Base-by-base conservation (phyloP, 2,329 filamentous ascomycete genomes). In the Aspergillus luchuensis region DNA sequence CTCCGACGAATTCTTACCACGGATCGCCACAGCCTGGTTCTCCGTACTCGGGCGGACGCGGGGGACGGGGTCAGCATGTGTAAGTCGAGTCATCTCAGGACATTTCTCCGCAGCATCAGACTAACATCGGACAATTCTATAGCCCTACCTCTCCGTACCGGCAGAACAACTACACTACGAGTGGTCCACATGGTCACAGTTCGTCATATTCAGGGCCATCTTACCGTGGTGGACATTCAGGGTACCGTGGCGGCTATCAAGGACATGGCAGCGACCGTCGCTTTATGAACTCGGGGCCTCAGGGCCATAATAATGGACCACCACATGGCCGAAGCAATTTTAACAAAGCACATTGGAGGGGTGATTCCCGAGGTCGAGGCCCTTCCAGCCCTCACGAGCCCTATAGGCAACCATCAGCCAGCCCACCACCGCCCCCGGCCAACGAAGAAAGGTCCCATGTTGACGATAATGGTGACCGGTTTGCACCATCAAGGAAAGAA, bases 321-420 rank as follows among this genome's bases (percentile, higher is more conserved):
- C 67, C 79, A 33, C 83, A 89, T 55, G 87, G 87, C 38, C 79
- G 84, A 65, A 82, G 79, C 36, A 79, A 88, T 77, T 85, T 89
- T 80, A 82, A 88, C 76, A 86, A 90, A 76, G 74, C 87, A 2
- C 90, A 91, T 49, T 93, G 91, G 89, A 89, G 85, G 58, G 83
- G 87, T 47, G 80, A 81, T 52, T 80, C 83, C 17, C 81, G 82
- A 57, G 81, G 82, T 67, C 84, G 83, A 71, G 69, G 74, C 38
- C 73, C 78, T 59, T 66, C 79, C 38, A 74, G 69, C 57, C 72
- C 74, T 56, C 81, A 80, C 58, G 73, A 77, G 23, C 75, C 67
- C 23, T 74, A 74, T 50, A 66, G 66, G 19, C 72, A 72, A 33
- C 71, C 73, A 30, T 73, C 76, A 54, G 72, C 75, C 49, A 70